These are phyloP conservation scores for Candida maris DNA, from an alignment of 805 yeast species.

Conservation along the genomic window DNA sequence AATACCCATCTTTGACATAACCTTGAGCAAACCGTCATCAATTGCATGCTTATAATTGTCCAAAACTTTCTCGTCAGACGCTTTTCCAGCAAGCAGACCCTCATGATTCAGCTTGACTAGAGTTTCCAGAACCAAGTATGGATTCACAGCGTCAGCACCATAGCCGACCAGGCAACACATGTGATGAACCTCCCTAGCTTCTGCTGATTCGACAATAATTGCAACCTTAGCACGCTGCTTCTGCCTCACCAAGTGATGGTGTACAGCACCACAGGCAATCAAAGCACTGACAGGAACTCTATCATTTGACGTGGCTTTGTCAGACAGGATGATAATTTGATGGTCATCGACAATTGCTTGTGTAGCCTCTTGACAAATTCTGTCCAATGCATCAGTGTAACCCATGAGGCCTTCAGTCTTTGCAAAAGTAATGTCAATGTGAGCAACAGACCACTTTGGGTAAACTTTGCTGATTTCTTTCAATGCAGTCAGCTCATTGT, in stretches of 20 bases:
- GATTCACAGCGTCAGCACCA: conserved; percentile 96
- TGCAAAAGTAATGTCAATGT: conserved; percentile 84
- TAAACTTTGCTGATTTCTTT: conserved; percentile 66
- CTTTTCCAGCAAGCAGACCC: conserved; percentile 55
- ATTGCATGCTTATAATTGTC: conserved; percentile 79
- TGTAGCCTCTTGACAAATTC: conserved; percentile 83
- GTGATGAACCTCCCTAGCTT: conserved; percentile 97
- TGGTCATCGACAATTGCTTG: conserved; percentile 73
- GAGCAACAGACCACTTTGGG: conserved; percentile 82
- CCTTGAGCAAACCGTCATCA: conserved; percentile 90
- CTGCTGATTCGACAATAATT: conserved; percentile 86
- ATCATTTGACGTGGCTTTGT: conserved; percentile 54
- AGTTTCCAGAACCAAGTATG: conserved; percentile 90
- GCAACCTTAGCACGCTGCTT: conserved; percentile 97
- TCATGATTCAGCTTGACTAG: conserved; percentile 80
- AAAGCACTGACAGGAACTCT: conserved; percentile 82
- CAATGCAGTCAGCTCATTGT: conserved; percentile 72
- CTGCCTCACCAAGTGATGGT: conserved; percentile 91
- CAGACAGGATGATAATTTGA: conserved; percentile 75
- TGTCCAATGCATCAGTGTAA: conserved; percentile 77
- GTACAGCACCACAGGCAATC: conserved; percentile 95
- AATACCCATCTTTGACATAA: conserved; percentile 99
- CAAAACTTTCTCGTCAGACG: conserved; percentile 58
- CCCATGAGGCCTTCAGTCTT: conserved; percentile 83
- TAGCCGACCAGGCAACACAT: conserved; percentile 91